Evolutionary conservation across 192 early-diverging fungal species (phyloP), one percentile per base, ranked within the genome.

Genomic region (Linnemannia exigua): DNA sequence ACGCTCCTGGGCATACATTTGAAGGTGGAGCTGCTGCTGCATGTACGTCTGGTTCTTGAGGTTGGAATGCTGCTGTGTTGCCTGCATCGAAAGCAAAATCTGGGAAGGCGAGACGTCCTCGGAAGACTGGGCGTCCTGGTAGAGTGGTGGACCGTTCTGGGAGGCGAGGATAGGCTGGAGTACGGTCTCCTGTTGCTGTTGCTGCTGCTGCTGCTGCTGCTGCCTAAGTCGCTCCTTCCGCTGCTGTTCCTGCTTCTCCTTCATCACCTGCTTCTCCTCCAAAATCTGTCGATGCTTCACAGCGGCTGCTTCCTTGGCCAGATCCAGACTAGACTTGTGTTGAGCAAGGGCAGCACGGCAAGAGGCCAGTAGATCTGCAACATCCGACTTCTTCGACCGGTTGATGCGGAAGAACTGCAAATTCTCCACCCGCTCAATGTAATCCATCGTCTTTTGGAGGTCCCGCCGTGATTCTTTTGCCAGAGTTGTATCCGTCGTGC

Each of bases 351-450:
- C 78, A 9, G 84, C 78, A 20, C 84, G 84, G 69, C 84, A 86
- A 28, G 84, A 86, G 0, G 73, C 79, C 31, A 86, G 33, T 36
- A 86, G 51, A 46, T 86, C 78, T 0, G 84, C 79, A 1, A 86
- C 75, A 35, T 86, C 84, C 5, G 84, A 86, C 35, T 74, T 86
- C 47, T 86, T 86, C 33, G 58, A 41, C 6, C 78, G 78, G 51
- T 86, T 76, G 78, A 86, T 86, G 5, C 84, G 70, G 41, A 79
- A 86, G 47, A 86, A 86, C 70, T 86, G 84, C 8, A 86, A 35
- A 38, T 79, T 80, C 50, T 86, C 84, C 14, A 86, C 75, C 15
- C 28, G 78, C 51, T 86, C 84, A 6, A 86, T 47, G 46, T 86
- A 86, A 38, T 86, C 84, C 84, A 86, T 86, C 7, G 84, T 69